Conservation (phyloP, 176 grass and related monocot genomes). For the Melocanna baccifera region DNA sequence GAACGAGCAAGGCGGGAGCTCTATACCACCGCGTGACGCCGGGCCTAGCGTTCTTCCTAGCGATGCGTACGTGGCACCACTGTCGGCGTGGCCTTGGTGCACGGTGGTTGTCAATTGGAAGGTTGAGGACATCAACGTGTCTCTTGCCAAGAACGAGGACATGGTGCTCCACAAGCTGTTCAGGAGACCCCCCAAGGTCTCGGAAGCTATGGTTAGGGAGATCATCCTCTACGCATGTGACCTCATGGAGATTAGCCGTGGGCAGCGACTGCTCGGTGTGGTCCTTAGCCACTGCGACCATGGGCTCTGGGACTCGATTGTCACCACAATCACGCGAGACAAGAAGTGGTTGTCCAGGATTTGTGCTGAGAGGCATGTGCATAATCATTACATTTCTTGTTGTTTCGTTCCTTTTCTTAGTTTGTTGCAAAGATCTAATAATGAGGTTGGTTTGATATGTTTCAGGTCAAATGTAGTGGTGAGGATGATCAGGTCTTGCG, state of each 20-base stretch:
- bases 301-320: background rate
- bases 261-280: background rate
- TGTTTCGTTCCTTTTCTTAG: background rate
- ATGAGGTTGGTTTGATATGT: background rate
- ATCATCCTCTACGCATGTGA: background rate
- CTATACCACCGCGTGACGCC: background rate
- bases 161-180: background rate
- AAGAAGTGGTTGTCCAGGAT: too few relatives aligned
- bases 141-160: background rate
- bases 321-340: conserved; percentile 1
- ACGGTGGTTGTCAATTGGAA: background rate
- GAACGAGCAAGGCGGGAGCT: background rate
- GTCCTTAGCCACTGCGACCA: background rate
- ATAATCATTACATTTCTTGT: background rate
- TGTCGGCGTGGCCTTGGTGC: background rate
- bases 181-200: background rate
- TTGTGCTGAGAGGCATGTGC: background rate
- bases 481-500: conserved; percentile 3
- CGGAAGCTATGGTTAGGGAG: background rate
- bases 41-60: background rate
- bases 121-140: background rate
- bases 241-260: conserved; percentile 6
- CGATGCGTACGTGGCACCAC: background rate
- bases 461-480: conserved; percentile 13
- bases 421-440: background rate